These are phyloP conservation scores for Colletotrichum salicis DNA, from an alignment of 2,329 filamentous ascomycete genomes.

Conservation along the genomic window DNA sequence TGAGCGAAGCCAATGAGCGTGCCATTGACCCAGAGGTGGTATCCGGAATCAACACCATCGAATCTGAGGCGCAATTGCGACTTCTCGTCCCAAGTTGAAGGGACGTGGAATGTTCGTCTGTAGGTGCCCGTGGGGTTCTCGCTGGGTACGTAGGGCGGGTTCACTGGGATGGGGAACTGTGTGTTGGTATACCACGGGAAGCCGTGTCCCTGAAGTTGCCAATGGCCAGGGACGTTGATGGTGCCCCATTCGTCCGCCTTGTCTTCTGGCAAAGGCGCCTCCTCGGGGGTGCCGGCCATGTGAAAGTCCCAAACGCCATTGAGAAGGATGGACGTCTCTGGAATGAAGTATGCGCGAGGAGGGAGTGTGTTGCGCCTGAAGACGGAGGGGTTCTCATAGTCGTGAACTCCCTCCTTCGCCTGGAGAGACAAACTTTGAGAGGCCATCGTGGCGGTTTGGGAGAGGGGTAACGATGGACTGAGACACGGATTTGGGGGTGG, in stretches of 20 bases:
- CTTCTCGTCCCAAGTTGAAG: constrained; percentile 54
- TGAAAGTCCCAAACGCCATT: constrained; percentile 70
- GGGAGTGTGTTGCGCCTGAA: constrained; percentile 65
- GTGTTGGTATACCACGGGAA: constrained; percentile 76
- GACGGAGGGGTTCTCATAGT: constrained; percentile 62
- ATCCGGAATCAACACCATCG: constrained; percentile 78
- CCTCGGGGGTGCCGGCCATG: constrained; percentile 56
- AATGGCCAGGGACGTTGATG: constrained; percentile 73
- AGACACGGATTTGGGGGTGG: neutral
- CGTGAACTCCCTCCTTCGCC: constrained; percentile 50
- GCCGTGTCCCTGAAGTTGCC: constrained; percentile 77
- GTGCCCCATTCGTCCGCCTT: constrained; percentile 54
- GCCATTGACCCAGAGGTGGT: constrained; percentile 76
- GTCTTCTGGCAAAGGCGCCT: constrained; percentile 53
- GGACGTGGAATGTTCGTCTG: constrained; percentile 64
- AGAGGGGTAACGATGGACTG: neutral
- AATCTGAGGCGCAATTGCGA: constrained; percentile 71
- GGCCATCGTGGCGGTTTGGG: constrained; percentile 33
- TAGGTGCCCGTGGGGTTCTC: constrained; percentile 76
- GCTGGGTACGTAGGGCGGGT: constrained; percentile 70
- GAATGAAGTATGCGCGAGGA: constrained; percentile 63
- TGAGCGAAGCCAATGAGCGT: constrained; percentile 73
- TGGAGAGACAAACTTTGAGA: constrained; percentile 46
- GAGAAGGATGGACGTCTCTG: constrained; percentile 58
- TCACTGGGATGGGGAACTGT: constrained; percentile 72